Conservation (phyloP, 2,329 filamentous ascomycete genomes). For the Leptographium lundbergii region DNA sequence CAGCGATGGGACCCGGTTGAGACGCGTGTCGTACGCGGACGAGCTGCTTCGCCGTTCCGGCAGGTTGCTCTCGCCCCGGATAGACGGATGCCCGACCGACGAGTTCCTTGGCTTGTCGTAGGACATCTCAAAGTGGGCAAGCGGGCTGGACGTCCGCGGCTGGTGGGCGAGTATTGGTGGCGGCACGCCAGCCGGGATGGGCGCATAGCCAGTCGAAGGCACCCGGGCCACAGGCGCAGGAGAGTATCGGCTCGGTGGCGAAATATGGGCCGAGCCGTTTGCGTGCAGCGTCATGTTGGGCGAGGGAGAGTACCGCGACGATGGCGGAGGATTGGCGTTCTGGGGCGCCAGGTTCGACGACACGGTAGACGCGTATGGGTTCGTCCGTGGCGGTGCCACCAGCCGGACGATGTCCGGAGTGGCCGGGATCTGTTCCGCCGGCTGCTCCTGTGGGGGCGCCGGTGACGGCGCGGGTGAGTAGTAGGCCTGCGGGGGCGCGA, state of each 20-base stretch:
- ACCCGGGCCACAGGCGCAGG: constrained; percentile 30
- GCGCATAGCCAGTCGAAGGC: constrained; percentile 25
- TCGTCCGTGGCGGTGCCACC: constrained; percentile 39
- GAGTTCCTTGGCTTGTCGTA: constrained; percentile 19
- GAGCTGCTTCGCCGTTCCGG: constrained; percentile 37
- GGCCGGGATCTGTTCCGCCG: constrained; percentile 10
- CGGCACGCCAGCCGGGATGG: constrained; percentile 22
- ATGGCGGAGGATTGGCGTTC: constrained; percentile 13
- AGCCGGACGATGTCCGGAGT: constrained; percentile 16
- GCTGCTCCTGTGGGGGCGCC: not conserved
- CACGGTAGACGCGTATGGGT: constrained; percentile 39
- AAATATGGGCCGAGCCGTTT: constrained; percentile 25
- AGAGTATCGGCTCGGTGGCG: constrained; percentile 39
- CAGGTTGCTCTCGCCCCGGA: constrained; percentile 26
- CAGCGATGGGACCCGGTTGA: constrained; percentile 43
- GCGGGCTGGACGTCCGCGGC: constrained; percentile 51
- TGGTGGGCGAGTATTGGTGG: constrained; percentile 41
- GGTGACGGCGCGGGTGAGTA: constrained; percentile 11
- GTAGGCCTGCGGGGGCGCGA: constrained; percentile 7
- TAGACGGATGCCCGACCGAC: constrained; percentile 15
- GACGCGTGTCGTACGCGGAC: constrained; percentile 38
- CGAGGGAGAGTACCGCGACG: constrained; percentile 49
- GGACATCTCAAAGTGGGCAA: constrained; percentile 49
- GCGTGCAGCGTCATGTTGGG: constrained; percentile 20
- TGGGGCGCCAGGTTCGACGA: constrained; percentile 19